Percentiles rank a stretch among this genome's conserved stretches.
These are phyloP conservation scores for Russula sp. DNA, from an alignment of 768 basidiomycete genomes.

Conservation along the genomic window DNA sequence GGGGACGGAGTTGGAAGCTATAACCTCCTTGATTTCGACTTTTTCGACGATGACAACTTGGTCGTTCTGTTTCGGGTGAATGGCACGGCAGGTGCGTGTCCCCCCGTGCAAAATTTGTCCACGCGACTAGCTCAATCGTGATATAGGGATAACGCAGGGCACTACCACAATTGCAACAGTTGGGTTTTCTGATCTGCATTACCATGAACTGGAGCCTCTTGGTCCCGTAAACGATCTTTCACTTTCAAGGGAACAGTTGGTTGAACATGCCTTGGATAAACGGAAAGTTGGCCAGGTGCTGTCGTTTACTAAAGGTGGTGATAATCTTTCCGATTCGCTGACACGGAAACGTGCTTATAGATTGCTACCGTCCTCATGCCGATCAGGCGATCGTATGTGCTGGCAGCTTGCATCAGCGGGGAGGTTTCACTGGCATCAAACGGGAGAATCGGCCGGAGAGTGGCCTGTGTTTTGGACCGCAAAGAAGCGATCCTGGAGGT, in stretches of 20 bases:
- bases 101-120: constrained; percentile 23
- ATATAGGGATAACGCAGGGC: constrained; percentile 36
- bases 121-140: constrained; percentile 18
- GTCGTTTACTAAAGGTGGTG: constrained; percentile 30
- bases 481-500: constrained; percentile 61
- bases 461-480: constrained; percentile 67
- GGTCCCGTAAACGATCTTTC: constrained; percentile 47
- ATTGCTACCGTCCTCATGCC: constrained; percentile 42
- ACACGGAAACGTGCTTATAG: constrained; percentile 33
- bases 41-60: constrained; percentile 71
- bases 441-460: constrained; percentile 64
- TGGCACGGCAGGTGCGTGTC: constrained; percentile 43
- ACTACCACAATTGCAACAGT: constrained; percentile 57
- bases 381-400: constrained; percentile 52
- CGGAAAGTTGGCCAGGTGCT: constrained; percentile 61
- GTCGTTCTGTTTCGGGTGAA: constrained; percentile 57
- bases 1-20: constrained; percentile 39
- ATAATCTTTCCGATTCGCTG: constrained; percentile 11
- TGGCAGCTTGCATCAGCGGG: constrained; percentile 48
- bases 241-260: constrained; percentile 54
- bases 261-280: constrained; percentile 47
- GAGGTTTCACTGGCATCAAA: constrained; percentile 62
- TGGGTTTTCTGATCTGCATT: constrained; percentile 55
- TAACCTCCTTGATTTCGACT: constrained; percentile 61
- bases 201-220: constrained; percentile 45